Percentiles rank a stretch among this genome's conserved stretches.
Evolutionary conservation across 805 yeast genomes (phyloP).

Genomic region (Cyberlindnera subsufficiens): DNA sequence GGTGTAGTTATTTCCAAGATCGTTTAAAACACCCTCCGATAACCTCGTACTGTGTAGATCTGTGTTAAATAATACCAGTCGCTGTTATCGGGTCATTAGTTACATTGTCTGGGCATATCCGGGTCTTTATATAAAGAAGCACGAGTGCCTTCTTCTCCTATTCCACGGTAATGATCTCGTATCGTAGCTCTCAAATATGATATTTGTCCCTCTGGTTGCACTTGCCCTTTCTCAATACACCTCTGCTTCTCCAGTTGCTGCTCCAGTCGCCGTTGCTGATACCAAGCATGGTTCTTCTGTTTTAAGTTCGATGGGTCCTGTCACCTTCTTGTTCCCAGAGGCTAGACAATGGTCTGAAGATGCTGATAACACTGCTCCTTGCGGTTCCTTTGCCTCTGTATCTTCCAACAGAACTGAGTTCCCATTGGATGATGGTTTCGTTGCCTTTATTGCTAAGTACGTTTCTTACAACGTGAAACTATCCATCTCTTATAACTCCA

Average conservation of each 20-base stretch:
- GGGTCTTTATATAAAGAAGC: too few relatives aligned
- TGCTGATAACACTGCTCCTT: slow-evolving; percentile 39
- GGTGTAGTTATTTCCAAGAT: too few relatives aligned
- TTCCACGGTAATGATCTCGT: neutral
- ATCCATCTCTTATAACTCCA: slow-evolving; percentile 32
- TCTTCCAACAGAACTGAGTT: slow-evolving; percentile 35
- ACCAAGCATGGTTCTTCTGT: slow-evolving; percentile 23
- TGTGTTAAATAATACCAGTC: too few relatives aligned
- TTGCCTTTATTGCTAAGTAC: slow-evolving; percentile 39
- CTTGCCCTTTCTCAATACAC: slow-evolving; percentile 14
- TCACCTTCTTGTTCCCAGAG: slow-evolving; percentile 32
- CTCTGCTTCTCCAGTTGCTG: slow-evolving; percentile 20
- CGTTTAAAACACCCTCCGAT: too few relatives aligned
- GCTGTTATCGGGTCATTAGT: too few relatives aligned
- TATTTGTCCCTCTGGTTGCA: slow-evolving; percentile 8
- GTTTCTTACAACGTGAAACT: slow-evolving; percentile 33
- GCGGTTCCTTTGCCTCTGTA: slow-evolving; percentile 33
- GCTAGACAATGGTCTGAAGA: slow-evolving; percentile 42
- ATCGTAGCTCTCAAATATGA: slow-evolving; percentile 1
- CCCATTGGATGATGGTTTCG: slow-evolving; percentile 42
- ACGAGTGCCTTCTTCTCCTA: too few relatives aligned
- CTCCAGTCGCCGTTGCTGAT: slow-evolving; percentile 15
- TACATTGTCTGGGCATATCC: too few relatives aligned
- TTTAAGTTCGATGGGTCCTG: slow-evolving; percentile 23
- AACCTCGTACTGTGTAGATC: too few relatives aligned